phyloP scores from a whole-genome alignment of 768 basidiomycete genomes.

The Panus rudis region DNA sequence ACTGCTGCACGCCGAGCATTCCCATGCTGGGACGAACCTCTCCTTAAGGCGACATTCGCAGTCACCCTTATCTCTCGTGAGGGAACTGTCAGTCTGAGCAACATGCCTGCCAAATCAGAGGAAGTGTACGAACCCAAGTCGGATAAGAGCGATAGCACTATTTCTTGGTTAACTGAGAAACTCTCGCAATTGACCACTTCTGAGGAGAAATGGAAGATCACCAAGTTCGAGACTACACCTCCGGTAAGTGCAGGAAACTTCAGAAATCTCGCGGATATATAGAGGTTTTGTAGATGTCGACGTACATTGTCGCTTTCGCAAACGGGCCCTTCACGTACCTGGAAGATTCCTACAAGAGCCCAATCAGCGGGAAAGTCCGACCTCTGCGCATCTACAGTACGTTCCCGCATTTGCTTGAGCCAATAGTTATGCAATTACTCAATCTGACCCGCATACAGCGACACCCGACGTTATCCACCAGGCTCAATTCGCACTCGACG shows the following conservation, averaged over 20 bases:
- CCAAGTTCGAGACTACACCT: slow-evolving; percentile 75
- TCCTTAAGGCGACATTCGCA: slow-evolving; percentile 76
- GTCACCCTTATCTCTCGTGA: slow-evolving; percentile 75
- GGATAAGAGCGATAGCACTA: slow-evolving; percentile 6
- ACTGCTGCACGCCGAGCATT: slow-evolving; percentile 79
- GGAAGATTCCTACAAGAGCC: slow-evolving; percentile 71
- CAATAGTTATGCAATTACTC: slow-evolving; percentile 1
- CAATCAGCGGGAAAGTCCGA: slow-evolving; percentile 70
- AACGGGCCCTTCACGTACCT: slow-evolving; percentile 73
- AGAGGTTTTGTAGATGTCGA: slow-evolving; percentile 50
- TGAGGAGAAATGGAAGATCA: slow-evolving; percentile 65
- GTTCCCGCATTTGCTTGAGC: slow-evolving; percentile 11
- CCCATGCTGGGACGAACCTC: slow-evolving; percentile 92
- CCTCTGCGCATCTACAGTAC: slow-evolving; percentile 81
- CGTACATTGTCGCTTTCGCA: slow-evolving; percentile 84
- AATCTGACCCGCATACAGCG: slow-evolving; percentile 33
- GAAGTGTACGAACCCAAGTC: slow-evolving; percentile 32
- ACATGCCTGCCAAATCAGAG: slow-evolving; percentile 77
- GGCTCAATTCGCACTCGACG: slow-evolving; percentile 80
- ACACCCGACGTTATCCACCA: slow-evolving; percentile 80
- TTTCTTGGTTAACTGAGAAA: slow-evolving; percentile 21
- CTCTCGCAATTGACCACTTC: slow-evolving; percentile 36
- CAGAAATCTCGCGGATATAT: neutral
- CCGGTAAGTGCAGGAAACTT: slow-evolving; percentile 30
- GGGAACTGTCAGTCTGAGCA: slow-evolving; percentile 73